Percentiles rank a stretch among this genome's conserved stretches.
phyloP scores from a whole-genome alignment of 805 yeast genomes.

The Ogataea methylovora region DNA sequence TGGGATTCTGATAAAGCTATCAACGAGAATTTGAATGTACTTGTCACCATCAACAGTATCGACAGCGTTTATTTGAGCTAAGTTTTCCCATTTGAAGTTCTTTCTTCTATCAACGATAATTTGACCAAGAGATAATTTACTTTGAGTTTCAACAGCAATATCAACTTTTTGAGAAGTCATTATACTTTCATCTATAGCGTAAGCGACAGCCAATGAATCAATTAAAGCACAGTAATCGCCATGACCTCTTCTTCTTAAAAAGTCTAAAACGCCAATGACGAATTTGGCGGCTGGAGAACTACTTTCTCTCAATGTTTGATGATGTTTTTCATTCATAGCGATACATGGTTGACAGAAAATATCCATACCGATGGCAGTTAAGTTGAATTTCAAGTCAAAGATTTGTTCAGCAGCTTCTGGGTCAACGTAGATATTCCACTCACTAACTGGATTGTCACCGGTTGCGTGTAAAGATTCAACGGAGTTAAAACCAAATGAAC shows the following conservation, averaged over 20 bases:
- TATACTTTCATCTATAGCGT: slow-evolving; percentile 17
- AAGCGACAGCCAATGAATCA: slow-evolving; percentile 20
- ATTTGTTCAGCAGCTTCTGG: slow-evolving; percentile 21
- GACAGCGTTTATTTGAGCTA: slow-evolving; percentile 16
- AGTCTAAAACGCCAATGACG: slow-evolving; percentile 15
- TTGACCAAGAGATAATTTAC: slow-evolving; percentile 17
- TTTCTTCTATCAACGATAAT: slow-evolving; percentile 19
- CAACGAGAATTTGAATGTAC: slow-evolving; percentile 12
- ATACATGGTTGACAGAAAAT: slow-evolving; percentile 21
- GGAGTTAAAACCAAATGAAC: slow-evolving; percentile 18
- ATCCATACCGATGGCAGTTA: slow-evolving; percentile 21
- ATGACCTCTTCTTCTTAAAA: slow-evolving; percentile 13
- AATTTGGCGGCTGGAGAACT: slow-evolving; percentile 13
- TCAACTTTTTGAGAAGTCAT: slow-evolving; percentile 15
- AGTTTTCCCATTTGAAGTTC: slow-evolving; percentile 18
- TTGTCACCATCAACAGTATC: slow-evolving; percentile 14
- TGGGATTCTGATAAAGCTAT: too few relatives aligned
- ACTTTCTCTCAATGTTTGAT: slow-evolving; percentile 5
- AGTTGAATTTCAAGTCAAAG: slow-evolving; percentile 13
- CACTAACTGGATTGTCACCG: slow-evolving; percentile 21
- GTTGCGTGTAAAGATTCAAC: slow-evolving; percentile 19
- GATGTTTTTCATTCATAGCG: slow-evolving; percentile 10
- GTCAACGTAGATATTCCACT: slow-evolving; percentile 21
- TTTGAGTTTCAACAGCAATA: slow-evolving; percentile 17
- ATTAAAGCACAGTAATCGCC: slow-evolving; percentile 22